phyloP scores from a whole-genome alignment of 140 eudicot species.

The Ambrosia hybrid region DNA sequence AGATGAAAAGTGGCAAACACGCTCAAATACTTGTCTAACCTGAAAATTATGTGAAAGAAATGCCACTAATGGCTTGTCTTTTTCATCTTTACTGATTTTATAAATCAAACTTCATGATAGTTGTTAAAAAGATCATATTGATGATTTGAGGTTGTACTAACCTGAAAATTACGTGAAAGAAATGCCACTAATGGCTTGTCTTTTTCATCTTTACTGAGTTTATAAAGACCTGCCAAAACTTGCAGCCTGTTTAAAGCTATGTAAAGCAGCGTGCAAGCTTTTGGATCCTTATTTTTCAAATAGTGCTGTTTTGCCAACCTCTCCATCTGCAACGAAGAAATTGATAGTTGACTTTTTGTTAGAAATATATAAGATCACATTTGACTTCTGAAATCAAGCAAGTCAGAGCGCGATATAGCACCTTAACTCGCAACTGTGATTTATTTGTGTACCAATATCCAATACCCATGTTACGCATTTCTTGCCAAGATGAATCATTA shows the following conservation, averaged over 20 bases:
- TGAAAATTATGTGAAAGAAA: conserved; percentile 90
- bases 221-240: conserved; percentile 94
- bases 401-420: conserved; percentile 33
- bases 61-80: conserved; percentile 90
- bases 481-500: conserved; percentile 83
- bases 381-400: conserved; percentile 9
- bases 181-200: conserved; percentile 94
- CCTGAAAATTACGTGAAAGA: conserved; percentile 94
- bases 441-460: conserved; percentile 91
- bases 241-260: conserved; percentile 88
- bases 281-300: conserved; percentile 81
- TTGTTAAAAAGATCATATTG: conserved; percentile 6
- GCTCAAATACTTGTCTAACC: conserved; percentile 67
- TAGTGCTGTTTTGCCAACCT: conserved; percentile 87
- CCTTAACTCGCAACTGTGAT: conserved; percentile 80
- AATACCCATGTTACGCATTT: conserved; percentile 81
- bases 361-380: conserved; percentile 4
- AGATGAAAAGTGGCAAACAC: conserved; percentile 76
- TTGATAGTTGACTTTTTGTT: neutral
- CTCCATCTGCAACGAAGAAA: conserved; percentile 71
- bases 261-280: conserved; percentile 89
- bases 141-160: conserved; percentile 23
- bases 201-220: conserved; percentile 88
- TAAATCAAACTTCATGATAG: neutral
- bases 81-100: conserved; percentile 88